Percentiles rank a stretch among this genome's conserved stretches.
phyloP scores from a whole-genome alignment of 169 alveolate genomes.

The Plasmodium ovale region DNA sequence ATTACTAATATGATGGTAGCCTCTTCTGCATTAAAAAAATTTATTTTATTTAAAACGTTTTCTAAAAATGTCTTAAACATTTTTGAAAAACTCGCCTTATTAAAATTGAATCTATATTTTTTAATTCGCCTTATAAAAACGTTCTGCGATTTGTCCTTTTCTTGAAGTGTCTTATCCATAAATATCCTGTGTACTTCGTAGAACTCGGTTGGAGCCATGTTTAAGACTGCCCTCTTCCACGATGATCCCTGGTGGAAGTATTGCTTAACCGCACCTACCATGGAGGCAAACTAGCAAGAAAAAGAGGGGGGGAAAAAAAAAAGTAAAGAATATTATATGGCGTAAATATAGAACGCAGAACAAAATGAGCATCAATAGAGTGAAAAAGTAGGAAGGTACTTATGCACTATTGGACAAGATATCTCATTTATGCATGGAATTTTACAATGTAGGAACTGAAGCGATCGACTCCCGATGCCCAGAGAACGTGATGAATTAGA shows the following conservation, averaged over 20 bases:
- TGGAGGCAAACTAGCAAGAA: conserved; percentile 32
- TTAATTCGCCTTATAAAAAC: conserved; percentile 18
- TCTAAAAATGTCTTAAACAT: conserved; percentile 62
- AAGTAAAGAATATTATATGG: no score
- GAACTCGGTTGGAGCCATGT: conserved; percentile 66
- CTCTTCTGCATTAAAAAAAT: conserved; percentile 56
- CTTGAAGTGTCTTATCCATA: conserved; percentile 11
- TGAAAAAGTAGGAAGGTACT: no score
- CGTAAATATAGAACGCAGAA: no score
- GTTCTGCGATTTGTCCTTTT: conserved; percentile 18
- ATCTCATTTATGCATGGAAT: neutral
- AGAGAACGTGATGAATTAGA: conserved; percentile 20
- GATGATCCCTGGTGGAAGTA: conserved; percentile 21
- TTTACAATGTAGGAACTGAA: conserved; percentile 57
- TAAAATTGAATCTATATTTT: conserved; percentile 53
- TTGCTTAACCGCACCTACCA: conserved; percentile 68
- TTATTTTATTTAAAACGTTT: conserved; percentile 25
- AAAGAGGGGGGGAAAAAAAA: conserved; percentile 1
- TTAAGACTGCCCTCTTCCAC: conserved; percentile 55
- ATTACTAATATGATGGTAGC: conserved; percentile 18
- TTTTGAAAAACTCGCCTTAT: conserved; percentile 7
- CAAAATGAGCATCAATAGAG: no score
- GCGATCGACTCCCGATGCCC: conserved; percentile 68
- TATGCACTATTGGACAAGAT: neutral
- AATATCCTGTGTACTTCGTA: conserved; percentile 18